Conservation (phyloP, 2,329 filamentous ascomycete genomes). For the Xylaria polymorpha region DNA sequence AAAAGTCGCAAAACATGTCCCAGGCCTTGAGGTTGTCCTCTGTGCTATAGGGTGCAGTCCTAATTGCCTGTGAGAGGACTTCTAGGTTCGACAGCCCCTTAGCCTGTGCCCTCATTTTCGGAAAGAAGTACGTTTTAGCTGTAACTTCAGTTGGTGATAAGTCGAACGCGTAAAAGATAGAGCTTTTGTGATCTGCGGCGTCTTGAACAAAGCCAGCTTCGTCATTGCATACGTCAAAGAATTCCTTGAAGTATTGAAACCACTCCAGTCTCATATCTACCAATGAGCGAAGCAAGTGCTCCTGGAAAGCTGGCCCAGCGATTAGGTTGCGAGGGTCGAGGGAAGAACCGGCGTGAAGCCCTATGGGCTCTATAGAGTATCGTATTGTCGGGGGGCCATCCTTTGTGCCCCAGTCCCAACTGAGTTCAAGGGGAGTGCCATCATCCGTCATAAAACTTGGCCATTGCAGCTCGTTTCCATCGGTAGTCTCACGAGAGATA, state of each 20-base stretch:
- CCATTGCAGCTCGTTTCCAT: background rate
- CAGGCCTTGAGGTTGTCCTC: constrained; percentile 15
- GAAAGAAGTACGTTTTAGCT: constrained; percentile 30
- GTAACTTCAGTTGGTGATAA: constrained; percentile 18
- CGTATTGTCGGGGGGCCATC: constrained; percentile 24
- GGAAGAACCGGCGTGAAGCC: constrained; percentile 21
- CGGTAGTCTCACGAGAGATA: background rate
- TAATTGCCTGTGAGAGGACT: constrained; percentile 23
- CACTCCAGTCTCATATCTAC: constrained; percentile 27
- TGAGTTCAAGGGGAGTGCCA: constrained; percentile 7
- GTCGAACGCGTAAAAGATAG: constrained; percentile 31
- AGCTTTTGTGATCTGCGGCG: constrained; percentile 17
- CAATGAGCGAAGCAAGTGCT: constrained; percentile 9
- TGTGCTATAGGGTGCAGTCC: constrained; percentile 16
- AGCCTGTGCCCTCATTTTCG: constrained; percentile 9
- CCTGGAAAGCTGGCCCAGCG: constrained; percentile 22
- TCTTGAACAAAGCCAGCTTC: constrained; percentile 12
- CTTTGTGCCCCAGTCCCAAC: constrained; percentile 25
- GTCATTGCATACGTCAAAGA: constrained; percentile 13
- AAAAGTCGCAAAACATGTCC: constrained; percentile 25
- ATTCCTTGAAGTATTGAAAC: constrained; percentile 25
- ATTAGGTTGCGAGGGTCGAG: constrained; percentile 27
- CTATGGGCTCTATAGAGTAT: constrained; percentile 32
- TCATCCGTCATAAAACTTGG: constrained; percentile 12
- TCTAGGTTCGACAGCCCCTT: constrained; percentile 22